phyloP scores from a whole-genome alignment of 805 yeast species.

The Kazachstania psychrophila region DNA sequence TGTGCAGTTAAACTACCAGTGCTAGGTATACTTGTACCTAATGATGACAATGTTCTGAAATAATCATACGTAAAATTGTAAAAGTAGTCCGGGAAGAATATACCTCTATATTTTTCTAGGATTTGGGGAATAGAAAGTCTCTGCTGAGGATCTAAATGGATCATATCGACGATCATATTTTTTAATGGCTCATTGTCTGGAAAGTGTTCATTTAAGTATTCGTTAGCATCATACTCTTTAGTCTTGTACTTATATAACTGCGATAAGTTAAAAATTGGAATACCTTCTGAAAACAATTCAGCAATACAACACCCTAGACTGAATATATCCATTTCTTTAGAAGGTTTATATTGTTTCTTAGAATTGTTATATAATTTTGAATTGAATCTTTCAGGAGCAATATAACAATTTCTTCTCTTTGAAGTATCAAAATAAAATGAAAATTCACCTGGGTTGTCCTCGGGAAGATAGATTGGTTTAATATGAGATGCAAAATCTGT shows the following conservation, averaged over 20 bases:
- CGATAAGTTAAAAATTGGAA: constrained; percentile 76
- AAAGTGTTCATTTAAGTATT: constrained; percentile 32
- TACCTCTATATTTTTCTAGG: constrained; percentile 40
- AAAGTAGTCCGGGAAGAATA: constrained; percentile 58
- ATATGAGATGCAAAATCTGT: constrained; percentile 69
- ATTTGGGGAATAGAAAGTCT: constrained; percentile 50
- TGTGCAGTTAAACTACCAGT: constrained; percentile 12
- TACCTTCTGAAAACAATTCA: constrained; percentile 79
- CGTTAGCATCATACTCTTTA: constrained; percentile 51
- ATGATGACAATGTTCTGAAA: constrained; percentile 35
- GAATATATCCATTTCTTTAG: constrained; percentile 71
- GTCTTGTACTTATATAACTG: constrained; percentile 76
- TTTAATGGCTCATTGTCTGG: constrained; percentile 38
- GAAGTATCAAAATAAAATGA: constrained; percentile 90
- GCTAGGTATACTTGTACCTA: constrained; percentile 17
- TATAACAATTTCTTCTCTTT: constrained; percentile 74
- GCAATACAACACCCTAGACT: constrained; percentile 83
- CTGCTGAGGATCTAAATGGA: constrained; percentile 49
- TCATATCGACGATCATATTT: constrained; percentile 53
- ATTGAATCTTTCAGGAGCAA: constrained; percentile 87
- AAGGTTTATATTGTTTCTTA: constrained; percentile 25
- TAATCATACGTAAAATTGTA: constrained; percentile 64
- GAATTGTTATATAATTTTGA: constrained; percentile 12
- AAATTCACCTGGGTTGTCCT: constrained; percentile 86
- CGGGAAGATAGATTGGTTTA: constrained; percentile 82